Conservation (phyloP, 495 filamentous ascomycete species). For the Talaromyces thailandensis region DNA sequence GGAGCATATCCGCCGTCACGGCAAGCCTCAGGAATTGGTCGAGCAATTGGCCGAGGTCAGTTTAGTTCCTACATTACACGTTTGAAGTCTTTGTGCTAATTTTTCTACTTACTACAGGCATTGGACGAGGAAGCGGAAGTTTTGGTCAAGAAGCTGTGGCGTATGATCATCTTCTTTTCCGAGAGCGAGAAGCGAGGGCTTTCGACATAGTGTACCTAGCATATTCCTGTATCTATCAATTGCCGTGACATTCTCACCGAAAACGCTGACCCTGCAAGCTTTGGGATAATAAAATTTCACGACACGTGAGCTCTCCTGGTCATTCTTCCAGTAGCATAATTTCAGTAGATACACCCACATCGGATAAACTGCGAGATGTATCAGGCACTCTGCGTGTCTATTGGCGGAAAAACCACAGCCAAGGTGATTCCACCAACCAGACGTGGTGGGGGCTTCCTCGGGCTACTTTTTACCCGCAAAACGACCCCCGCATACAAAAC, state of each 20-base stretch:
- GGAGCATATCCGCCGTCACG: constrained; percentile 72
- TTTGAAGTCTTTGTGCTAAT: constrained; percentile 21
- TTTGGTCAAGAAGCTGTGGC: constrained; percentile 93
- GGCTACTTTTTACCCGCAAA: constrained; percentile 1
- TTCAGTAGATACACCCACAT: constrained; percentile 9
- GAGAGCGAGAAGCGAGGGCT: constrained; percentile 90
- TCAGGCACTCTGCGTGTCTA: neutral
- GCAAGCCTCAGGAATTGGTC: constrained; percentile 69
- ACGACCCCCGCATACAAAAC: constrained; percentile 2
- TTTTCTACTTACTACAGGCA: constrained; percentile 42
- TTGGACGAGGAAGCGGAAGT: constrained; percentile 92
- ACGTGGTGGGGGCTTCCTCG: neutral
- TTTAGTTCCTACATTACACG: constrained; percentile 10
- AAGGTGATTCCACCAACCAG: neutral
- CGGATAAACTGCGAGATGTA: constrained; percentile 11
- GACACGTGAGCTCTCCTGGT: neutral
- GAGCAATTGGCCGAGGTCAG: constrained; percentile 76
- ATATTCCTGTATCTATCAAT: neutral
- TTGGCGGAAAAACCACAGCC: neutral
- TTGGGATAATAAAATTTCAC: neutral
- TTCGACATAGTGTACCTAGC: constrained; percentile 23
- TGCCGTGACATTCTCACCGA: neutral
- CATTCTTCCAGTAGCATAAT: neutral
- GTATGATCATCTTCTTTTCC: constrained; percentile 97
- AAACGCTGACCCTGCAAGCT: neutral